A percentile compares a stretch with the other conserved stretches of the same genome.
phyloP scores from a whole-genome alignment of 1,139 yeast species.

The Saccharomyces hybrid region DNA sequence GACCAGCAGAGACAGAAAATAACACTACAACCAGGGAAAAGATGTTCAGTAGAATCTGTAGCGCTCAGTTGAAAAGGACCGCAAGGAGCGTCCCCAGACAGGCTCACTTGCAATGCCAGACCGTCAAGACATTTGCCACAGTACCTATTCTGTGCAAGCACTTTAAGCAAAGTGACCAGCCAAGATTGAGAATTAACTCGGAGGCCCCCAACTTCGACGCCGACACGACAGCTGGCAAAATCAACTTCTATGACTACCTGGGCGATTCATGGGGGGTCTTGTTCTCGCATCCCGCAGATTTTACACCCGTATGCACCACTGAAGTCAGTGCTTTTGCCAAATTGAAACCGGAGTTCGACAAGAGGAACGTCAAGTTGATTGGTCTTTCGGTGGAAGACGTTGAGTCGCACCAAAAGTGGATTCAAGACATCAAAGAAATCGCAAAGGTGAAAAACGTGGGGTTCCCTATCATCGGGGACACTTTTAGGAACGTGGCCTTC shows the following conservation, averaged over 20 bases:
- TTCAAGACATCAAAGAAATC: conserved; percentile 77
- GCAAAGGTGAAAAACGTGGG: conserved; percentile 57
- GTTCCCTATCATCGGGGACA: conserved; percentile 86
- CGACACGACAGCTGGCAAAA: conserved; percentile 66
- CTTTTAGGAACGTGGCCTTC: conserved; percentile 70
- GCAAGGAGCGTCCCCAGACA: background rate
- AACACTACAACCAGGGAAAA: background rate
- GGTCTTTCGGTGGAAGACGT: conserved; percentile 79
- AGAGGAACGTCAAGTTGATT: conserved; percentile 74
- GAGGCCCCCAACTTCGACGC: conserved; percentile 80
- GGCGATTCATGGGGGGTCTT: conserved; percentile 79
- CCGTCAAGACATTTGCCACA: conserved; percentile 12
- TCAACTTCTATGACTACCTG: conserved; percentile 73
- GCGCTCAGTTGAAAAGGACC: background rate
- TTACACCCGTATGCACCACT: conserved; percentile 92
- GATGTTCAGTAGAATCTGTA: background rate
- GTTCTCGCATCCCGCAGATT: conserved; percentile 90
- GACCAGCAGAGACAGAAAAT: no score
- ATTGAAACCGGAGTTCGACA: conserved; percentile 72
- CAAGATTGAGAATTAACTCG: conserved; percentile 59
- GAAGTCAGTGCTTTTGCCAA: conserved; percentile 88
- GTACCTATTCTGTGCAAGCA: conserved; percentile 31
- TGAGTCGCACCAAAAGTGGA: conserved; percentile 73
- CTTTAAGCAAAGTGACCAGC: conserved; percentile 55
- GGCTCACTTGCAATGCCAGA: conserved; percentile 7